Evolutionary conservation across 2,329 filamentous ascomycete species (phyloP), one percentile per base, ranked within the genome.

Genomic region (Sphaerulina populicola): DNA sequence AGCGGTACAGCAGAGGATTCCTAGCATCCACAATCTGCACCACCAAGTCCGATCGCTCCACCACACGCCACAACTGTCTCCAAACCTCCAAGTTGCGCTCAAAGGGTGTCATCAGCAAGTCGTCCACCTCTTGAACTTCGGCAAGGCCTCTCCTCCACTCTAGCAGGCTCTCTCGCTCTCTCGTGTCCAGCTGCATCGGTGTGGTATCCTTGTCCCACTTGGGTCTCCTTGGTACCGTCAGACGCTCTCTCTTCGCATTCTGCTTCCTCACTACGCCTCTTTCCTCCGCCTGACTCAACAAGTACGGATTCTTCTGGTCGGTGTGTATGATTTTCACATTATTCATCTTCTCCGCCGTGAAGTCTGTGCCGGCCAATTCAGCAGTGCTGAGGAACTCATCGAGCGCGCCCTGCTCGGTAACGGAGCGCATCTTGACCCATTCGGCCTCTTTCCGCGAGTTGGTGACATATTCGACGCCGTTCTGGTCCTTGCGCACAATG

Each of bases 351-450:
- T 97, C 90, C 27, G 93, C 94, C 1, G 91, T 97, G 71, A 98
- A 98, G 68, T 98, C 93, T 60, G 93, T 98, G 59, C 89, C 91
- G n/a, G 93, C 93, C 61, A 98, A 76, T 72, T 97, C 90, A 57
- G 93, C 94, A 1, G 93, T 98, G 51, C 86, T 87, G 58, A 98
- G 75, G 70, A 98, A 98, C 70, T 98, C 93, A 69, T 98, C 93
- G 56, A 98, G 81, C 40, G 90, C 90, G 60, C 85, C 90, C 72
- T 98, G 93, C 75, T 98, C 88, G 4, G 93, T 98, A 61, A 98
- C 87, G 69, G 88, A 95, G 74, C 91, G 88, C 93, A 98, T 97
- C 77, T 97, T 98, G 66, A 97, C 88, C 89, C 90, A 98, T 61
- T 88, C 79, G 33, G 91, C 93, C 73, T 97, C 90, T 68, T 94